Evolutionary conservation across 1,139 yeast species (phyloP), one percentile per base, ranked within the genome.

Genomic region (Saccharomyces hybrid): DNA sequence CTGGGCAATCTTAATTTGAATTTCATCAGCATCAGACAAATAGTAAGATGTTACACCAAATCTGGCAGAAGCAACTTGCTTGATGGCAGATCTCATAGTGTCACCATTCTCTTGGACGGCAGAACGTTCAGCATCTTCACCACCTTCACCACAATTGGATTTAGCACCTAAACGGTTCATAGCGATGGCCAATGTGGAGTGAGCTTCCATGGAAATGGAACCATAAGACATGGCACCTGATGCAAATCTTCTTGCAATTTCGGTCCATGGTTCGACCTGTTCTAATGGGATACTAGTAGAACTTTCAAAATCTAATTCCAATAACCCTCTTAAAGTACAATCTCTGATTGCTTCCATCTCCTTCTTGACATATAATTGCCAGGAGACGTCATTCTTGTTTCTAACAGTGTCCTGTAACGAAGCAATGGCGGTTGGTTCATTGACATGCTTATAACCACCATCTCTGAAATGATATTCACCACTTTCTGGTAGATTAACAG

Each of bases 141-240:
- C 99, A 78, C 99, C 99, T 77, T 93, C 99, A 76, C 99, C 99
- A 59, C 98, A 91, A 72, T 93, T 93, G 52, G 96, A 89, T 73
- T 90, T 93, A 65, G 97, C 99, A 54, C 98, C 98, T 63, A 93
- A 79, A 73, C 98, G 80, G 76, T 93, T 93, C 99, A 93, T 93
- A 51, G 99, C 99, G 56, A 93, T 96, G 13, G 99, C 99, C 64
- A 93, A 77, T 8, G 99, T 91, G 3, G 97, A 89, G 73, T 93
- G 99, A 2, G 97, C 90, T 73, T 93, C 99, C 96, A 91, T 88
- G 7, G 98, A 91, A 69, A 93, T 93, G 52, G 98, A 91, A 68
- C 99, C 99, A 68, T 93, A 93, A 4, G 97, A 90, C 99, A 93
- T 93, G 56, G 99, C 99, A 76, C 99, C 99, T 31, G 99, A 91